These are phyloP conservation scores for Xylaria digitata DNA, from an alignment of 2,329 filamentous ascomycete genomes.

Conservation along the genomic window DNA sequence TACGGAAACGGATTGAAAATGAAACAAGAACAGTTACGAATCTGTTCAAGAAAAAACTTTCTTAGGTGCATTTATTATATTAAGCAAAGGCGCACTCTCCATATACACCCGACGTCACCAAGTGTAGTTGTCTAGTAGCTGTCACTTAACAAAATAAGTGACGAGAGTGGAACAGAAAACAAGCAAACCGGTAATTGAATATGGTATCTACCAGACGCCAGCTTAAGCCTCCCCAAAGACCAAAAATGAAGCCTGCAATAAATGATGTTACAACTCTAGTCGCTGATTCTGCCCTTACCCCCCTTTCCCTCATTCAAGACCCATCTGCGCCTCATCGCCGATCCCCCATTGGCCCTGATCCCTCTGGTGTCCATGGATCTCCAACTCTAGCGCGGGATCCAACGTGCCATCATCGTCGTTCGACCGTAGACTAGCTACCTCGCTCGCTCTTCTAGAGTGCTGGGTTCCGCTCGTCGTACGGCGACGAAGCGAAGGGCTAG, in stretches of 20 bases:
- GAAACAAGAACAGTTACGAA: background rate
- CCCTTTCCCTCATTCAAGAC: conserved; percentile 68
- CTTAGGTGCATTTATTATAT: too few relatives aligned
- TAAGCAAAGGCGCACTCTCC: background rate
- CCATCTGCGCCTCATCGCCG: conserved; percentile 87
- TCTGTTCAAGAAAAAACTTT: too few relatives aligned
- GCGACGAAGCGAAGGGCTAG: conserved; percentile 42
- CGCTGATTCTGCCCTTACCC: background rate
- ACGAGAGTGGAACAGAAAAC: conserved; percentile 18
- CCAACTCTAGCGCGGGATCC: conserved; percentile 57
- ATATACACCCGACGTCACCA: background rate
- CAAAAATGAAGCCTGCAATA: background rate
- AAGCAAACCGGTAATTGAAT: conserved; percentile 26
- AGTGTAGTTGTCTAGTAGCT: background rate
- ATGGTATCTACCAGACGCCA: conserved; percentile 48
- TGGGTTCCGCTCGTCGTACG: conserved; percentile 47
- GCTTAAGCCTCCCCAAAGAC: conserved; percentile 18
- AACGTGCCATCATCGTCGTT: conserved; percentile 46
- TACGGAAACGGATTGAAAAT: background rate
- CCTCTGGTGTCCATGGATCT: conserved; percentile 64
- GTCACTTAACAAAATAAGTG: background rate
- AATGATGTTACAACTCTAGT: conserved; percentile 11
- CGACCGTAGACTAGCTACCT: conserved; percentile 56
- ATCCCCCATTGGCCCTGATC: conserved; percentile 78
- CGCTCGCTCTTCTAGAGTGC: conserved; percentile 56